Percentiles rank a stretch among this genome's conserved stretches.
These are phyloP conservation scores for Petrea volubilis DNA, from an alignment of 257 asterid species.

Conservation along the genomic window DNA sequence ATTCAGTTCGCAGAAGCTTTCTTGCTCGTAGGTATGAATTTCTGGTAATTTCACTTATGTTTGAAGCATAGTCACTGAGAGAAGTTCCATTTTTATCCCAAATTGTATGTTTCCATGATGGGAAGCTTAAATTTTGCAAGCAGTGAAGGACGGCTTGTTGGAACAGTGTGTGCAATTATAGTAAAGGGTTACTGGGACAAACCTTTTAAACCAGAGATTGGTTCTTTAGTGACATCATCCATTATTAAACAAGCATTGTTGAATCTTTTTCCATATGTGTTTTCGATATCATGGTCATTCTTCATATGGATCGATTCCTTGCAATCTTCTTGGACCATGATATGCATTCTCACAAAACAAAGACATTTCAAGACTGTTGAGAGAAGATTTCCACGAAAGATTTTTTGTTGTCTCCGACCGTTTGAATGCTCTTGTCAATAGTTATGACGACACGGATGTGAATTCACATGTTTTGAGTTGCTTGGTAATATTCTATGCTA, in stretches of 20 bases:
- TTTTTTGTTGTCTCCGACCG: conserved; percentile 76
- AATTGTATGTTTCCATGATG: conserved; percentile 37
- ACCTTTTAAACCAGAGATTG: conserved; percentile 67
- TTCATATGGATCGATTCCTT: conserved; percentile 88
- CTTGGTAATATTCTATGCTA: conserved; percentile 84
- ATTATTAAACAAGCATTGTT: conserved; percentile 51
- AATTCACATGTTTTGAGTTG: conserved; percentile 86
- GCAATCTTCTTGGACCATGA: conserved; percentile 80
- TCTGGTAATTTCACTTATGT: not conserved
- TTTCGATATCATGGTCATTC: conserved; percentile 62
- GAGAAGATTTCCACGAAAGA: conserved; percentile 67
- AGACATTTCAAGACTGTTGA: conserved; percentile 74
- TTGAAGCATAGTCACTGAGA: not conserved
- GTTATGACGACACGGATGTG: conserved; percentile 50
- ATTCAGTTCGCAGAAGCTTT: not conserved
- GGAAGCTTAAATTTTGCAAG: conserved; percentile 32
- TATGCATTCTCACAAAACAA: conserved; percentile 65
- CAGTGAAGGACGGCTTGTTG: conserved; percentile 47
- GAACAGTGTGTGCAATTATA: conserved; percentile 52
- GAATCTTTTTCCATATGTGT: conserved; percentile 44
- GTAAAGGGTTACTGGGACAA: conserved; percentile 72
- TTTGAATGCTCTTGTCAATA: conserved; percentile 65
- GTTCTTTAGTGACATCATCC: conserved; percentile 61
- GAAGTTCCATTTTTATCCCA: not conserved
- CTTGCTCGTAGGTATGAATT: not conserved